Percentiles rank a stretch among this genome's conserved stretches.
Evolutionary conservation across 2,329 filamentous ascomycete species (phyloP).

Genomic region (Pseudogymnoascus sp.): DNA sequence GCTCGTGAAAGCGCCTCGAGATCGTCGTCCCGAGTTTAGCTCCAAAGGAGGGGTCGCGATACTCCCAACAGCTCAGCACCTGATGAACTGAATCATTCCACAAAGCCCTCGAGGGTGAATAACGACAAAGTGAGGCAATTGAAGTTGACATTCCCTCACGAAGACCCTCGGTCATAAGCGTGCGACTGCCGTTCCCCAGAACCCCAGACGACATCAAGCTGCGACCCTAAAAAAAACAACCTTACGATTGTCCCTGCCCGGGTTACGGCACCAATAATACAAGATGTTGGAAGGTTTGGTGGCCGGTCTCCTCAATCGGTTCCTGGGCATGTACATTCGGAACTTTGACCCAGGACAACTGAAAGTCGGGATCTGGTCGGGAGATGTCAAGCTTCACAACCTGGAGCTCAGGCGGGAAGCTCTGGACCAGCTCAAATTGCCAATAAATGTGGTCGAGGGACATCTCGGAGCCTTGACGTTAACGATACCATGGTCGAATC

Average conservation of each 20-base stretch:
- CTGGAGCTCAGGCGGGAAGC: slow-evolving; percentile 90
- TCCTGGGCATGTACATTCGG: slow-evolving; percentile 99
- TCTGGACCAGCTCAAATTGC: slow-evolving; percentile 91
- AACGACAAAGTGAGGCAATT: neutral
- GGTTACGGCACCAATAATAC: slow-evolving; percentile 57
- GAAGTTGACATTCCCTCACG: neutral
- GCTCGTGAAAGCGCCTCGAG: slow-evolving; percentile 1
- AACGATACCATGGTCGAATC: slow-evolving; percentile 93
- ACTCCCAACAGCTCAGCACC: slow-evolving; percentile 5
- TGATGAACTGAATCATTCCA: slow-evolving; percentile 3
- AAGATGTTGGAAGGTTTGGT: slow-evolving; percentile 95
- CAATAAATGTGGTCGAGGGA: slow-evolving; percentile 92
- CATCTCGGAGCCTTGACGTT: slow-evolving; percentile 88
- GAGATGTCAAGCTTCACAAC: slow-evolving; percentile 90
- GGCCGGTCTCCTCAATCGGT: slow-evolving; percentile 94
- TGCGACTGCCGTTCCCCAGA: neutral
- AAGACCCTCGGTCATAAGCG: neutral
- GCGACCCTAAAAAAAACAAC: neutral
- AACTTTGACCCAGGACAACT: slow-evolving; percentile 98
- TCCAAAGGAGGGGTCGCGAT: slow-evolving; percentile 4
- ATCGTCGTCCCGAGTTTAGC: slow-evolving; percentile 3
- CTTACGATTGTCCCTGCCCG: slow-evolving; percentile 46
- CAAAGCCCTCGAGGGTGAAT: slow-evolving; percentile 5
- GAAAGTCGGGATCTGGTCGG: slow-evolving; percentile 98
- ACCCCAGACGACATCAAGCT: neutral